Base-by-base conservation (phyloP, 805 yeast genomes). In the Wickerhamomyces subpelliculosus region DNA sequence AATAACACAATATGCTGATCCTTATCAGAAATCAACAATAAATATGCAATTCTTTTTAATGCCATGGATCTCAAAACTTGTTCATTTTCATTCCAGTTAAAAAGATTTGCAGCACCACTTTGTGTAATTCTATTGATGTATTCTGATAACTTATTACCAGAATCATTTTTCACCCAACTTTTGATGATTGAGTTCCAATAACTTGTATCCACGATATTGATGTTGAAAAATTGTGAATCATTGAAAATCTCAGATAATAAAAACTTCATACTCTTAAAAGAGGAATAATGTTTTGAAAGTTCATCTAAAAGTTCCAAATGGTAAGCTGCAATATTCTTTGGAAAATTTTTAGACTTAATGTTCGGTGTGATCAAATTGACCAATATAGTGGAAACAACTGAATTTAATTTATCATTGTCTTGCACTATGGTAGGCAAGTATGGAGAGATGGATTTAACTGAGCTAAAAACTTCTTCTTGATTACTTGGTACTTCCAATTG, bases 51-150 rank as follows among this genome's bases (percentile, higher is more conserved):
- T 37, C 94, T 70, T 39, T 73, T 72, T 34, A 89, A 52, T 32
- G 78, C 73, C 43, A 64, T 61, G 3, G 69, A 60, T 44, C 77
- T 76, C 20, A 63, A 61, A 27, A 71, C 71, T 12, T 73, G 67
- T 47, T 84, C 93, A 13, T 80, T 73, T 40, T 83, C 87, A 43
- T 78, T 80, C 78, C 89, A 81, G 27, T 73, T 79, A 59, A 85
- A 86, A 5, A 84, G 64, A 17, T 80, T 78, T 3, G 83, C 71
- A 1, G 79, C 67, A 9, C 68, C 58, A 30, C 58, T 62, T 18
- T 77, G 64, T 4, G 80, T 72, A 37, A 69, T 68, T 25, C 40
- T 58, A 16, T 49, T 39, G 27, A 75, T 49, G 32, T 78, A 57
- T 12, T 83, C 90, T 2, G 53, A 49, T 38, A 83, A 52, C 33